These are phyloP conservation scores for Phytophthora meadii DNA, from an alignment of 352 stramenopile genomes.

Conservation along the genomic window DNA sequence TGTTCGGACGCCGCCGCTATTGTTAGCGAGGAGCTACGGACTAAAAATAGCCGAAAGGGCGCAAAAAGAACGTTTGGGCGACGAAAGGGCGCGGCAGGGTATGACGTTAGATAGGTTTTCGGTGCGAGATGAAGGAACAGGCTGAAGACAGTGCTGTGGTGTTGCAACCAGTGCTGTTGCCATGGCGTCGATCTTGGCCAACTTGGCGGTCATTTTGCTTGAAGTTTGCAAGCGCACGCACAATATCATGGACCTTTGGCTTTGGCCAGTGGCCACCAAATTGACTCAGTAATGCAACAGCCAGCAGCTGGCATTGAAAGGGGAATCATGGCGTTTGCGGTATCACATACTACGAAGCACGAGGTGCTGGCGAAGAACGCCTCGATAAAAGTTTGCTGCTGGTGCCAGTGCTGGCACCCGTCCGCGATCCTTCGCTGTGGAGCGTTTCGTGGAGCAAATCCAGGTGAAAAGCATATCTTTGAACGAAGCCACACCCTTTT, in stretches of 20 bases:
- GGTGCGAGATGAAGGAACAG: too few species aligned
- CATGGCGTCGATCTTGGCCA: neutral
- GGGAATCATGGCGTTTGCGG: neutral
- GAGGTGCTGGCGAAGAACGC: too few species aligned
- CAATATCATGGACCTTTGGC: neutral
- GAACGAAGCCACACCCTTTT: neutral
- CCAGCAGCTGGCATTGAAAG: slow-evolving; percentile 6
- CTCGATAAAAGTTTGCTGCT: too few species aligned
- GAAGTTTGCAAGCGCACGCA: slow-evolving; percentile 28
- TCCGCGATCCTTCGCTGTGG: slow-evolving; percentile 13
- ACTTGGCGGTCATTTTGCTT: slow-evolving; percentile 8
- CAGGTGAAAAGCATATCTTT: slow-evolving; percentile 18
- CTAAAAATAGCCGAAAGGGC: neutral
- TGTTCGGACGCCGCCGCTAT: slow-evolving; percentile 4
- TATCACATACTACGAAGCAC: too few species aligned
- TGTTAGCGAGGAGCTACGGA: slow-evolving; percentile 2
- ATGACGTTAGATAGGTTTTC: too few species aligned
- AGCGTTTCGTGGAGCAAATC: slow-evolving; percentile 25
- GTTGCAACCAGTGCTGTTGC: neutral
- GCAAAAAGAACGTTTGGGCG: slow-evolving; percentile 22
- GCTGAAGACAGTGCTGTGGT: too few species aligned
- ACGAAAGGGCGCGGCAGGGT: slow-evolving; percentile 10
- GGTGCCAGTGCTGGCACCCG: neutral
- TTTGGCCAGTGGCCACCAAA: neutral
- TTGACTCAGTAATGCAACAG: neutral